A percentile compares a stretch with the other conserved stretches of the same genome.
phyloP scores from a whole-genome alignment of 2,329 filamentous ascomycete species.

The Dothistroma pini region DNA sequence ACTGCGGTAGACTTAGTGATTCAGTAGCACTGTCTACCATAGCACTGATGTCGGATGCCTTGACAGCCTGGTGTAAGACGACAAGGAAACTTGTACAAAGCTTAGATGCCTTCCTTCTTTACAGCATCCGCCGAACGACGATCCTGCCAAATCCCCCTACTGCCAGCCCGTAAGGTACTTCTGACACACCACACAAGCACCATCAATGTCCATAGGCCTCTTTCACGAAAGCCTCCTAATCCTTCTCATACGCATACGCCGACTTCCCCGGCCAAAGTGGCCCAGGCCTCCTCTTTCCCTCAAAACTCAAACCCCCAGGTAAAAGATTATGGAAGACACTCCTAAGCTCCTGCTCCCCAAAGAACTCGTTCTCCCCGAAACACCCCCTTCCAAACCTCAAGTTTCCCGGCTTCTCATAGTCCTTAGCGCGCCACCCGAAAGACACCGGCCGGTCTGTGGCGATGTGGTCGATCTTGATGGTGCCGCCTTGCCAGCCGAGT shows the following conservation, averaged over 20 bases:
- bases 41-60: too few relatives aligned
- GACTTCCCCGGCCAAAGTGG: constrained; percentile 19
- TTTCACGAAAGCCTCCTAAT: constrained; percentile 27
- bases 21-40: too few relatives aligned
- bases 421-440: constrained; percentile 35
- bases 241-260: constrained; percentile 28
- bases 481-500: constrained; percentile 41
- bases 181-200: too few relatives aligned
- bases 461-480: constrained; percentile 41
- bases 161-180: too few relatives aligned
- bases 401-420: constrained; percentile 22
- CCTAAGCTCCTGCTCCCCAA: constrained; percentile 15
- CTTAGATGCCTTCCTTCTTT: too few relatives aligned
- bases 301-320: constrained; percentile 29
- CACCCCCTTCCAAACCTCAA: constrained; percentile 35
- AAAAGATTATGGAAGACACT: constrained; percentile 31
- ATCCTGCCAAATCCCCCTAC: too few relatives aligned
- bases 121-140: too few relatives aligned
- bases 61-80: too few relatives aligned
- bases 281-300: constrained; percentile 27
- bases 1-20: too few relatives aligned
- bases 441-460: constrained; percentile 15
- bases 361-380: constrained; percentile 35
- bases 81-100: too few relatives aligned
- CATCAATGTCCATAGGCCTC: constrained; percentile 31